Percentiles rank a stretch among this genome's conserved stretches.
phyloP scores from a whole-genome alignment of 768 basidiomycete species.

The Trametes cinnabarina region DNA sequence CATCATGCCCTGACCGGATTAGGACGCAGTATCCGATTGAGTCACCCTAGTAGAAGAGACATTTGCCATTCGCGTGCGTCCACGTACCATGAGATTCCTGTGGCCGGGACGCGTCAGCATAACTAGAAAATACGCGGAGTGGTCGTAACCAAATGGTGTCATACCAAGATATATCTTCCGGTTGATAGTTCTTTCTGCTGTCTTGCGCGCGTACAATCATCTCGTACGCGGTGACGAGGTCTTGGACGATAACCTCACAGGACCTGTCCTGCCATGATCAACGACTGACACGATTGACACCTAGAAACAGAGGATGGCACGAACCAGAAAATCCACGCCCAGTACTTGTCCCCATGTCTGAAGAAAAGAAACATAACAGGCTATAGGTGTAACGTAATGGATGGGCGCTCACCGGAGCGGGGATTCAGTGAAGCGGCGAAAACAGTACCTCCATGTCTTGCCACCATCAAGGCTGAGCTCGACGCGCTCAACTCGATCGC shows the following conservation, averaged over 20 bases:
- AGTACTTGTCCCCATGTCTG: conserved; percentile 24
- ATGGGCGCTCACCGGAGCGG: conserved; percentile 6
- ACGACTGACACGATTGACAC: too few species aligned
- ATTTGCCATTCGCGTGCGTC: too few species aligned
- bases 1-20: conserved; percentile 24
- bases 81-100: background rate
- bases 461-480: conserved; percentile 25
- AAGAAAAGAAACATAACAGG: background rate
- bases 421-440: conserved; percentile 15
- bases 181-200: conserved; percentile 20
- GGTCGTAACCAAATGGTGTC: background rate
- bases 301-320: background rate
- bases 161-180: conserved; percentile 22
- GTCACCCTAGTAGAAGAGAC: too few species aligned
- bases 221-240: conserved; percentile 19
- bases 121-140: too few species aligned
- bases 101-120: too few species aligned
- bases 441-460: conserved; percentile 25
- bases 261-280: conserved; percentile 13
- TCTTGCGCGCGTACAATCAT: conserved; percentile 19
- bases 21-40: background rate
- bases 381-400: background rate
- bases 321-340: conserved; percentile 26
- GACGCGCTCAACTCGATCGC: conserved; percentile 17
- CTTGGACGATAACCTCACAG: conserved; percentile 17